phyloP scores from a whole-genome alignment of 805 yeast genomes.

The Nakazawaea molendinolei region DNA sequence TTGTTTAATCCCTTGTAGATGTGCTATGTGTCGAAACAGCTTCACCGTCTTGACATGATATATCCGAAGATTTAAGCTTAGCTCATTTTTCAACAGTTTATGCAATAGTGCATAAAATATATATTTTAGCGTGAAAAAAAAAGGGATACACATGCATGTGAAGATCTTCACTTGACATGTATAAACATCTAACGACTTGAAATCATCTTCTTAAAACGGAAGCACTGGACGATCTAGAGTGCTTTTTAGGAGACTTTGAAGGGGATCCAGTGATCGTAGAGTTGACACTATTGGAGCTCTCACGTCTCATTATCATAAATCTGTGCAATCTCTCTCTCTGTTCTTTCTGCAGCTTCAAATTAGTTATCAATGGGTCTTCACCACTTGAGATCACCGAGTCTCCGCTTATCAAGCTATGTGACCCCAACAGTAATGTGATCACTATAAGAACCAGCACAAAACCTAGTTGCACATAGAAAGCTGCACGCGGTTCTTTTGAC shows the following conservation, averaged over 20 bases:
- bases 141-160: conserved; percentile 25
- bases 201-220: background rate
- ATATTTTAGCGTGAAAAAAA: conserved; percentile 22
- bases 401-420: background rate
- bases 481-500: conserved; percentile 29
- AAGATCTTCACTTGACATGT: too few relatives aligned
- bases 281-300: conserved; percentile 4
- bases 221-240: background rate
- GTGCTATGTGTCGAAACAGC: too few relatives aligned
- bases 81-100: too few relatives aligned
- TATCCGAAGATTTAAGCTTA: background rate
- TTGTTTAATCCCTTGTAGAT: too few relatives aligned
- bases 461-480: conserved; percentile 20
- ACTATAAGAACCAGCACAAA: conserved; percentile 5
- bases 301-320: conserved; percentile 5
- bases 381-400: background rate
- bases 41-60: too few relatives aligned
- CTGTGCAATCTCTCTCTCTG: conserved; percentile 10
- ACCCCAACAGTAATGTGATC: conserved; percentile 1
- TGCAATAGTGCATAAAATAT: too few relatives aligned
- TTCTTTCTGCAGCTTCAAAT: conserved; percentile 8
- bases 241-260: background rate
- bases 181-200: too few relatives aligned
- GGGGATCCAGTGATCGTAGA: conserved; percentile 3
- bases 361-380: background rate